Base-by-base conservation (phyloP, 208 protist species). In the Porcisia hertigi region DNA sequence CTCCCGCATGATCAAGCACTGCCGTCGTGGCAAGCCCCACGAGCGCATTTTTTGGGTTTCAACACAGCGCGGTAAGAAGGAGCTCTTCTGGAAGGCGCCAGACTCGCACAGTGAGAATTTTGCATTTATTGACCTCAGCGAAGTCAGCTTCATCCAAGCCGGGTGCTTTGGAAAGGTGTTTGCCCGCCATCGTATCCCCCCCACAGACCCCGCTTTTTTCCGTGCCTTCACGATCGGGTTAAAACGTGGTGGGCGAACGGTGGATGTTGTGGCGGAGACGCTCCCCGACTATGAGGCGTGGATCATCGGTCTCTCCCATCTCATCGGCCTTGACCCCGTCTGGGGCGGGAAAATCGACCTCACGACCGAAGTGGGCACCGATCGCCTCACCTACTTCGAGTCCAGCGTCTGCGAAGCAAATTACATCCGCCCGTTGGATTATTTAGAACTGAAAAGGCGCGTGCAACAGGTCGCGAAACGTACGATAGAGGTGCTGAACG, bases 81-180 rank as follows among this genome's bases (percentile, higher is more conserved):
- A 94, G 76, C 83, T 98, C 43, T 76, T 94, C 18, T 98, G 93
- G 92, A 89, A 79, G 60, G 91, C 90, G 41, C 92, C 90, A 3
- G 88, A 87, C 53, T 78, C 76, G 14, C 80, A 80, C 57, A 80
- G 54, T 45, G 52, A 58, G 47, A 81, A 93, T 20, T 85, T 85
- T 66, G 89, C 91, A 20, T 85, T 77, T 71, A 88, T 98, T 69
- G 52, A 88, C 14, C 81, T 98, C 1, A 64, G 77, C 43, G 80
- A 93, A 23, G 94, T 98, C 39, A 90, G 86, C 76, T 95, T 84
- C 86, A 91, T 98, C 49, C 87, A 95, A 76, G 78, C 97, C 0
- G 96, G 96, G n/a, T 90, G 88, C 79, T 97, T 96, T 74, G 91
- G 90, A 60, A 98, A 97, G 67, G 94, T 98, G 16, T 98, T 98